Percentiles rank a stretch among this genome's conserved stretches.
Conservation (phyloP, 179 eudicot genomes). For the Actinidia arguta region DNA sequence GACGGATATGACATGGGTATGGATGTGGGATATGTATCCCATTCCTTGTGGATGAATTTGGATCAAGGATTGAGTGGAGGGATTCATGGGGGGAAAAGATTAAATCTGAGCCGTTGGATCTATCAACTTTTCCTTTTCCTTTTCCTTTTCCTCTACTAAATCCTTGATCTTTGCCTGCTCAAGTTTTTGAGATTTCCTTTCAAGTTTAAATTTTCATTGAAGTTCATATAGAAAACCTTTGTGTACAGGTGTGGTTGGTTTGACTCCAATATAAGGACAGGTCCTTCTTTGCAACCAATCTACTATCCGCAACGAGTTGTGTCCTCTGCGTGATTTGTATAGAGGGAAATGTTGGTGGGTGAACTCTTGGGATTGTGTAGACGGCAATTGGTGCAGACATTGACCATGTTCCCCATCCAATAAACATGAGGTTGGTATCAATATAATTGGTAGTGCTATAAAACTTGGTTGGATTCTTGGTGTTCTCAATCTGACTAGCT, state of each 20-base stretch:
- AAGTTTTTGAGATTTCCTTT: constrained; percentile 2
- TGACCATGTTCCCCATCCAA: not conserved
- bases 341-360: constrained; percentile 15
- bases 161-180: no score
- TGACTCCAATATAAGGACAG: constrained; percentile 56
- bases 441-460: not conserved
- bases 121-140: no score
- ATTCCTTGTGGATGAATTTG: no score
- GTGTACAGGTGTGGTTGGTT: constrained; percentile 70
- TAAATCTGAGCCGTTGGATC: no score
- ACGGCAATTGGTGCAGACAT: not conserved
- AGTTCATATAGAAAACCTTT: not conserved
- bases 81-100: no score
- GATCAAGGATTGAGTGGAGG: no score
- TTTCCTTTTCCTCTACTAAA: no score
- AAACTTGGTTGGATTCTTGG: not conserved
- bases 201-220: not conserved
- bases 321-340: constrained; percentile 16
- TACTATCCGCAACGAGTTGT: not conserved
- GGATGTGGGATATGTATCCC: no score
- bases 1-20: no score
- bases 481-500: not conserved
- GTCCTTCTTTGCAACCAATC: not conserved
- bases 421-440: constrained; percentile 19
- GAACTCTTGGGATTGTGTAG: not conserved